These are phyloP conservation scores for Triangularia setosa DNA, from an alignment of 2,329 filamentous ascomycete genomes.

Conservation along the genomic window DNA sequence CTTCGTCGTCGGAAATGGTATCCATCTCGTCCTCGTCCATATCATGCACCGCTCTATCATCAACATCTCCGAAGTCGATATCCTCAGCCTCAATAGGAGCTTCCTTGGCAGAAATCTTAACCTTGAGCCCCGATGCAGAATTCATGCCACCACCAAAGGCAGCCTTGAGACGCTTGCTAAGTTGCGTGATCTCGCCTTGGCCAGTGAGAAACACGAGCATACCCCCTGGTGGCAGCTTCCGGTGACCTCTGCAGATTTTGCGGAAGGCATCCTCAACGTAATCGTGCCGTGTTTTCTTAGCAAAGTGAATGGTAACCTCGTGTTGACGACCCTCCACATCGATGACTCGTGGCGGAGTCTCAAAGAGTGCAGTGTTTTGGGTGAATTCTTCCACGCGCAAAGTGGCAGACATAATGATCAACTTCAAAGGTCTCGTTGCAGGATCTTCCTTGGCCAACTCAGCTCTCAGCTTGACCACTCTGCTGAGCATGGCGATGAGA, in stretches of 20 bases:
- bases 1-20: constrained; percentile 58
- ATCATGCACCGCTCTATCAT: constrained; percentile 60
- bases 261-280: constrained; percentile 87
- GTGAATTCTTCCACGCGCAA: constrained; percentile 87
- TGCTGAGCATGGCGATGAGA: constrained; percentile 92
- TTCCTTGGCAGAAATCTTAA: constrained; percentile 72
- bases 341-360: constrained; percentile 73
- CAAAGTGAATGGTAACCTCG: constrained; percentile 84
- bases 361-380: constrained; percentile 76
- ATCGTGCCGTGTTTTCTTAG: constrained; percentile 75
- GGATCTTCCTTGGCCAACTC: constrained; percentile 70
- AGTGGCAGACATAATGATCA: constrained; percentile 98
- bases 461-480: constrained; percentile 79
- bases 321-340: constrained; percentile 90
- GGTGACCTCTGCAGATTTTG: constrained; percentile 83
- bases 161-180: constrained; percentile 75
- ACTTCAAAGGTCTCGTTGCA: constrained; percentile 72
- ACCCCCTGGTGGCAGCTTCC: constrained; percentile 82
- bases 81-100: constrained; percentile 81
- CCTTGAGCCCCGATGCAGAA: constrained; percentile 57
- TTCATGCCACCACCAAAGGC: constrained; percentile 57
- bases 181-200: constrained; percentile 80
- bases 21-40: constrained; percentile 49
- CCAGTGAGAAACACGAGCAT: constrained; percentile 95
- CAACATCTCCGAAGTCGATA: constrained; percentile 70